Evolutionary conservation across 371 early-diverging fungal genomes (phyloP).

Genomic region (Haplosporangium sp.): DNA sequence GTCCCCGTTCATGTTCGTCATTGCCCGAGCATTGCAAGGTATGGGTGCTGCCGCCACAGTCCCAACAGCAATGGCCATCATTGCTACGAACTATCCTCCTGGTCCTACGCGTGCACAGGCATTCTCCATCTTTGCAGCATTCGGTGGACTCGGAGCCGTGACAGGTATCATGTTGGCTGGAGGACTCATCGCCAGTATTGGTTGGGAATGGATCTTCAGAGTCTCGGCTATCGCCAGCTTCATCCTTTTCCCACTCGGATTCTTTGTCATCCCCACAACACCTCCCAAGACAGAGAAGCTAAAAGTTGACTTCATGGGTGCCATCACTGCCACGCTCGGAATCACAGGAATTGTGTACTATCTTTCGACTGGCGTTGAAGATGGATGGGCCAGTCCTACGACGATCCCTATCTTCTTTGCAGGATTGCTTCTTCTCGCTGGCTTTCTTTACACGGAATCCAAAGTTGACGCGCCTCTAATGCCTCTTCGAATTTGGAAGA

Average conservation of each 20-base stretch:
- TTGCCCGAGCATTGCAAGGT: slow-evolving; percentile 45
- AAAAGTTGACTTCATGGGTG: slow-evolving; percentile 36
- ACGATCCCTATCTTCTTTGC: slow-evolving; percentile 28
- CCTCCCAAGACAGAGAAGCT: slow-evolving; percentile 35
- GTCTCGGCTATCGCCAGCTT: slow-evolving; percentile 35
- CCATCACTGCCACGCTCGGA: slow-evolving; percentile 20
- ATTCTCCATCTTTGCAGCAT: slow-evolving; percentile 43
- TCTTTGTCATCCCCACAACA: slow-evolving; percentile 21
- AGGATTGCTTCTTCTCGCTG: slow-evolving; percentile 17
- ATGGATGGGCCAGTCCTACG: slow-evolving; percentile 42
- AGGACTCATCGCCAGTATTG: slow-evolving; percentile 40
- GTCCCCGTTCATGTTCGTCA: slow-evolving; percentile 36
- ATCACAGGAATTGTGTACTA: slow-evolving; percentile 45
- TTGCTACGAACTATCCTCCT: slow-evolving; percentile 38
- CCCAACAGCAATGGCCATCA: slow-evolving; percentile 44
- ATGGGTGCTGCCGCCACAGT: slow-evolving; percentile 45
- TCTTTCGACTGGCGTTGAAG: slow-evolving; percentile 30
- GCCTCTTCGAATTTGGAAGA: slow-evolving; percentile 46
- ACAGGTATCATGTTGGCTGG: slow-evolving; percentile 44
- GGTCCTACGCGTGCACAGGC: slow-evolving; percentile 41
- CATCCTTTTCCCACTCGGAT: slow-evolving; percentile 17
- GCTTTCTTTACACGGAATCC: slow-evolving; percentile 21
- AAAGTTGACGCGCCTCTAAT: slow-evolving; percentile 29
- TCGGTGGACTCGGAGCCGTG: slow-evolving; percentile 47
- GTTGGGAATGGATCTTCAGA: slow-evolving; percentile 51